Base-by-base conservation (phyloP, 257 asterid species). In the Salvia rosmarinus region DNA sequence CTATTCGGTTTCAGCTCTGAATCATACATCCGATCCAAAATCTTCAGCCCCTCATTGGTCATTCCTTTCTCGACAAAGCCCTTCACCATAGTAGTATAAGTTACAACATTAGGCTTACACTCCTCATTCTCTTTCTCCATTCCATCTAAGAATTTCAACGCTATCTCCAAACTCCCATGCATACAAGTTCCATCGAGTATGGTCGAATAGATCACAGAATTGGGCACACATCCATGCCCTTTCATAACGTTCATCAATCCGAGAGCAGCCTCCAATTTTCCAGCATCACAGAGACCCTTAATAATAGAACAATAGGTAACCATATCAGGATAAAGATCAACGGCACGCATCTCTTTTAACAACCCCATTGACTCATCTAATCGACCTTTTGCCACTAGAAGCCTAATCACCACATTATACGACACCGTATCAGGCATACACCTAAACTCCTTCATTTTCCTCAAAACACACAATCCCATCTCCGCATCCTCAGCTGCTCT, bases 301-400 rank as follows among this genome's bases (percentile, higher is more conserved):
- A 86, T 69, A 54, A 86, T 71, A 20, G 80, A 65, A 40, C 80
- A 82, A 67, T 87, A 89, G 0, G 96, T 82, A 51, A 85, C 75
- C 83, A 88, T 77, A 85, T 89, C 94, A 0, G 97, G 98, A 74
- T 77, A 82, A 65, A 93, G 85, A 85, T 89, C 88, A 56, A 82
- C 76, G 68, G 81, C 65, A 9, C 85, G 86, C 97, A 90, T 93
- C 81, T 90, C 97, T 64, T 74, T 80, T 85, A 89, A 82, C 91
- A 90, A 77, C 16, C 77, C 79, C 78, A 87, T 59, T 0, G 90
- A 84, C 80, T 86, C 90, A 19, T 89, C 92, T 43, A 89, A 12
- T 46, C 35, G 65, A 19, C 81, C 87, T 58, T 79, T 81, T 65
- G 84, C 88, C 40, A 84, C 78, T 42, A 93, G 77, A 35, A 93